A percentile compares a stretch with the other conserved stretches of the same genome.
phyloP scores from a whole-genome alignment of 495 filamentous ascomycete genomes.

The Penicillium longicatenatum region DNA sequence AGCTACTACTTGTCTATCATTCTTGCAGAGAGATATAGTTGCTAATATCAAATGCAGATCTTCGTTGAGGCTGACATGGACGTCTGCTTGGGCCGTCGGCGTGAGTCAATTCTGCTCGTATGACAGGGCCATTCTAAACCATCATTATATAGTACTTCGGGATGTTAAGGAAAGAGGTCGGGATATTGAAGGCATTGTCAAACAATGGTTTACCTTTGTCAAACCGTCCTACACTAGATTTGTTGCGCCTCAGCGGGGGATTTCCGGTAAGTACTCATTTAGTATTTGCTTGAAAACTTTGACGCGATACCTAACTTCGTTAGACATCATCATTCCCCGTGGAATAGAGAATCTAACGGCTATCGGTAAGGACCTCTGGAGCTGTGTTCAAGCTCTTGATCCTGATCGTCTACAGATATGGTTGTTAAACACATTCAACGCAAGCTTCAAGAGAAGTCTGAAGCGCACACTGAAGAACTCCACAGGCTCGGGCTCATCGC shows the following conservation, averaged over 20 bases:
- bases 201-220: slow-evolving; percentile 95
- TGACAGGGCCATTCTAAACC: background rate
- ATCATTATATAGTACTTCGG: slow-evolving; percentile 64
- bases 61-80: slow-evolving; percentile 97
- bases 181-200: slow-evolving; percentile 92
- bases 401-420: slow-evolving; percentile 61
- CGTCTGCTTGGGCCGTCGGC: slow-evolving; percentile 86
- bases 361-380: slow-evolving; percentile 72
- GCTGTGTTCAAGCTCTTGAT: slow-evolving; percentile 11
- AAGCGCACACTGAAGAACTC: slow-evolving; percentile 75
- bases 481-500: slow-evolving; percentile 67
- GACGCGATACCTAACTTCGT: slow-evolving; percentile 15
- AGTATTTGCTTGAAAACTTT: background rate
- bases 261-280: slow-evolving; percentile 57
- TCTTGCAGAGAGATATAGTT: background rate
- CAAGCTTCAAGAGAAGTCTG: slow-evolving; percentile 82
- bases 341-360: slow-evolving; percentile 93
- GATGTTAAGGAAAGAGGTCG: slow-evolving; percentile 83
- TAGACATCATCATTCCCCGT: slow-evolving; percentile 92
- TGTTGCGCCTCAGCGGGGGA: slow-evolving; percentile 85
- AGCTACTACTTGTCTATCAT: background rate
- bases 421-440: slow-evolving; percentile 86
- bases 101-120: slow-evolving; percentile 53
- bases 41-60: slow-evolving; percentile 53
- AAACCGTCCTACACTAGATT: slow-evolving; percentile 93